Percentiles rank a stretch among this genome's conserved stretches.
Conservation (phyloP, 2,329 filamentous ascomycete genomes). For the Venturiaceae sp. region DNA sequence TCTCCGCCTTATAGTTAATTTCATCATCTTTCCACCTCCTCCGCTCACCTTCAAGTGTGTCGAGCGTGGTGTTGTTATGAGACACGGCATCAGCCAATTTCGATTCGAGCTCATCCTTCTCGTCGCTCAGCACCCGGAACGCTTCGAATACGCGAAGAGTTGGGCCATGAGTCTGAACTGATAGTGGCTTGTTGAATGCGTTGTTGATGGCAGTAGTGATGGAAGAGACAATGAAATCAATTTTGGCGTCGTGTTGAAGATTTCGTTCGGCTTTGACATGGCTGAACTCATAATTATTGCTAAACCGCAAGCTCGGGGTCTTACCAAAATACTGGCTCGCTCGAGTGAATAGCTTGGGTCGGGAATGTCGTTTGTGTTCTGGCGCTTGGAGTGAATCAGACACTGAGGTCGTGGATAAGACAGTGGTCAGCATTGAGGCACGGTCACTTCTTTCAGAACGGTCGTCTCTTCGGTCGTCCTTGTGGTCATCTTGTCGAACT, state of each 20-base stretch:
- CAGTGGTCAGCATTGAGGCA: background rate
- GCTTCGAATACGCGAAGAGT: background rate
- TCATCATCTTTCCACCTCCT: constrained; percentile 6
- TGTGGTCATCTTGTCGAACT: background rate
- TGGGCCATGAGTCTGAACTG: constrained; percentile 1
- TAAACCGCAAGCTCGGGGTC: background rate
- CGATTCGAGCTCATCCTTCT: background rate
- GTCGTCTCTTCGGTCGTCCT: background rate
- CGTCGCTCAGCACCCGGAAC: background rate
- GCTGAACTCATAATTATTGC: background rate
- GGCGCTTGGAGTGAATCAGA: background rate
- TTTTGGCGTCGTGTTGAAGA: background rate
- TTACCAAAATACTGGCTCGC: constrained; percentile 5
- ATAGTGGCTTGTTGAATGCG: constrained; percentile 6
- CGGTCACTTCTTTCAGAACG: background rate
- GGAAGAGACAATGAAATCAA: background rate
- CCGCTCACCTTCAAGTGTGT: constrained; percentile 4
- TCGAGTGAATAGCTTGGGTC: constrained; percentile 3
- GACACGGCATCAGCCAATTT: background rate
- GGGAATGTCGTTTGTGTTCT: background rate
- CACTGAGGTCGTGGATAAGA: background rate
- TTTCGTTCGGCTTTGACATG: background rate
- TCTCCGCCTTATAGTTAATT: background rate
- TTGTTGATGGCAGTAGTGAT: background rate
- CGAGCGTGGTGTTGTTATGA: background rate